Conservation (phyloP, 148 eudicot genomes). For the Vaccinium vitisidaea region DNA sequence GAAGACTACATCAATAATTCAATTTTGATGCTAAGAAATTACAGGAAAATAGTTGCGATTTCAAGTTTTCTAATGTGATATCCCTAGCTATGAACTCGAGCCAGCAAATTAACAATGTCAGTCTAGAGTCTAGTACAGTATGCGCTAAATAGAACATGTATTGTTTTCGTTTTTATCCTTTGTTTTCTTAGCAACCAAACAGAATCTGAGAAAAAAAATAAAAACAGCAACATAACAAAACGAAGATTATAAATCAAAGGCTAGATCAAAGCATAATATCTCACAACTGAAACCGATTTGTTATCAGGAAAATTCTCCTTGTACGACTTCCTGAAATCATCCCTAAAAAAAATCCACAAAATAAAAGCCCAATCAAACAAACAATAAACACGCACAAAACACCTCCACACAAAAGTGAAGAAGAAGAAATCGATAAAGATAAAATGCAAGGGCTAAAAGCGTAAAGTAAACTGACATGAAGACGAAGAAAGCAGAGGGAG, state of each 20-base stretch:
- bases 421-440: slow-evolving; percentile 2
- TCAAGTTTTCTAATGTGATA: background rate
- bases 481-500: slow-evolving; percentile 29
- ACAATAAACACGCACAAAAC: background rate
- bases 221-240: no score
- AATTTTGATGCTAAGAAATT: background rate
- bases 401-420: background rate
- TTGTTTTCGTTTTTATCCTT: background rate
- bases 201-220: background rate
- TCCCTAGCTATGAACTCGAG: no score
- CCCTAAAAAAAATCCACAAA: slow-evolving; percentile 17
- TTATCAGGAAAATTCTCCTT: slow-evolving; percentile 39
- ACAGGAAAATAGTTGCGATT: background rate
- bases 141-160: background rate
- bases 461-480: slow-evolving; percentile 23
- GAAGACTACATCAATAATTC: background rate
- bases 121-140: background rate
- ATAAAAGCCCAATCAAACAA: background rate
- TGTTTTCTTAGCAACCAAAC: slow-evolving; percentile 2
- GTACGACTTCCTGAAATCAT: slow-evolving; percentile 31
- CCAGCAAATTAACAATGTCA: no score
- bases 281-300: slow-evolving; percentile 32
- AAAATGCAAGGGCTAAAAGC: background rate
- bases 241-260: no score
- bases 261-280: background rate